Percentiles rank a stretch among this genome's conserved stretches.
phyloP scores from a whole-genome alignment of 2,329 filamentous ascomycete species.

The Aspergillus ochraceus region DNA sequence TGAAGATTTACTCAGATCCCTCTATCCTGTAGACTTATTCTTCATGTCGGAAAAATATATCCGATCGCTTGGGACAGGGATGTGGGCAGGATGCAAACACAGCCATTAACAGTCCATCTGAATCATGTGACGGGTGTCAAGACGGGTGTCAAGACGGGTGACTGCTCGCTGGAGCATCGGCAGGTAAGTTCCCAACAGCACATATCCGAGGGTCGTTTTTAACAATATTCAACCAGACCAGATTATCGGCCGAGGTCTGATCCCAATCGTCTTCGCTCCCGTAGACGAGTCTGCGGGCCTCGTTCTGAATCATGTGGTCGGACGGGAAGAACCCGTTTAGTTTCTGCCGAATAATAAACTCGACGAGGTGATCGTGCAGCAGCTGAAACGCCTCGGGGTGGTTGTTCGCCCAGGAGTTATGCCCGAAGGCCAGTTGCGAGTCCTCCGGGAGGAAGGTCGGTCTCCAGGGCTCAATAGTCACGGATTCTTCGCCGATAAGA shows the following conservation, averaged over 20 bases:
- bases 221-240: constrained; percentile 1
- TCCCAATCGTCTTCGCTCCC: constrained; percentile 7
- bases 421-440: neutral
- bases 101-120: neutral
- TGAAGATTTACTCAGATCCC: neutral
- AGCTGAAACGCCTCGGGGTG: constrained; percentile 5
- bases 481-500: constrained; percentile 31
- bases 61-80: neutral
- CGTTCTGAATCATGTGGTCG: constrained; percentile 8
- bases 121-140: neutral
- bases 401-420: neutral
- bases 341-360: constrained; percentile 4
- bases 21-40: no score
- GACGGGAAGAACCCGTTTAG: neutral
- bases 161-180: neutral
- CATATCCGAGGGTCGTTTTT: neutral
- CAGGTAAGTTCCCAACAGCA: neutral
- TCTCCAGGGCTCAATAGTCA: constrained; percentile 7
- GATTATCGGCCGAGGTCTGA: constrained; percentile 10
- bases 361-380: constrained; percentile 2
- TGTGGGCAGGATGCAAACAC: neutral
- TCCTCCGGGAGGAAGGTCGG: neutral
- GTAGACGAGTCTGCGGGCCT: constrained; percentile 7
- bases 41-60: no score
- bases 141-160: neutral